Evolutionary conservation across 192 early-diverging fungal species (phyloP), one percentile per base, ranked within the genome.

Genomic region (Coemansia sp.): DNA sequence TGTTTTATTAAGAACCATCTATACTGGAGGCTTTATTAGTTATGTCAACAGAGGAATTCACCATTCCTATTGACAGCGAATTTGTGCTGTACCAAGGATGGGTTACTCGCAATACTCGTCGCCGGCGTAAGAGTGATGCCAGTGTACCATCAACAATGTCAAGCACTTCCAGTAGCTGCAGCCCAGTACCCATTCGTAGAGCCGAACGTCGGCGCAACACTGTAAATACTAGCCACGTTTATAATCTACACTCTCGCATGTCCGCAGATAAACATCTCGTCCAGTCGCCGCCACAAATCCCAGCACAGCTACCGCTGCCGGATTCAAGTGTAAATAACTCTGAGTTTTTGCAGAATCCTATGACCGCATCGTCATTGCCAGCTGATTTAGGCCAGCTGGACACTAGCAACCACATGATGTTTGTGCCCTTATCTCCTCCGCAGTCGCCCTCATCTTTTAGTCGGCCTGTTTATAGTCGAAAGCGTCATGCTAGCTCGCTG

Each of bases 121-220:
- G 57, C 9, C 63, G 68, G n/a, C 57, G 73, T 28, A 70, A 52
- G 39, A 77, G 68, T 45, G 73, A 67, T 35, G 55, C 63, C 23
- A 55, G 50, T 19, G 31, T 65, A 12, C 58, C 58, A 2, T 56
- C 53, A 0, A 40, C 48, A 28, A 51, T 61, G 37, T 52, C 68
- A 16, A 63, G 54, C 3, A 42, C 16, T 19, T 52, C 68, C 15
- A 63, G 54, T 1, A 49, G 13, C 23, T 20, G 16, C 44, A 19
- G 14, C n/a, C 26, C 46, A n/a, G 28, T 12, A 10, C 46, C 46
- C 13, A 52, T 39, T 19, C 51, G 53, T 35, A 18, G 41, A 2
- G 6, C 44, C 0, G 67, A 49, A 36, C 50, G 62, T 20, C 62
- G 74, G 14, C 63, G 74, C 46, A 70, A 77, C 60, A 77, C 74